These are phyloP conservation scores for Ottelia alismoides DNA, from an alignment of 106 monocot species.

Conservation along the genomic window DNA sequence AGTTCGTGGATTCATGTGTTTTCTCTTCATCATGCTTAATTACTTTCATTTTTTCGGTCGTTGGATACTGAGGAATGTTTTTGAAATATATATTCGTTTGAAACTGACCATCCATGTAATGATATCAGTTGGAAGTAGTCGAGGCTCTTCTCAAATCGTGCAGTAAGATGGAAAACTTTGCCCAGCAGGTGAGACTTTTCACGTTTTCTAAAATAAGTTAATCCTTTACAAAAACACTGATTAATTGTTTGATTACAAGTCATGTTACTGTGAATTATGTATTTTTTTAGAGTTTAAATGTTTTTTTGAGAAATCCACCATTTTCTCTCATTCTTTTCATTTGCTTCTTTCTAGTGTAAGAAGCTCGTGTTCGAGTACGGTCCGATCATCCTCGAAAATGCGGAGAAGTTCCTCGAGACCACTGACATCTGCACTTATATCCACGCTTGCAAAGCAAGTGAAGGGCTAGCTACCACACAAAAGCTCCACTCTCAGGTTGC, in stretches of 20 bases:
- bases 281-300: not conserved
- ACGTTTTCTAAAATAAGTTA: no score
- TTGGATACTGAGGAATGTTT: no score
- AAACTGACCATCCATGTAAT: no score
- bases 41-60: no score
- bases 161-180: not conserved
- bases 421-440: constrained; percentile 36
- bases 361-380: constrained; percentile 48
- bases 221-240: not conserved
- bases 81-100: no score
- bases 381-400: constrained; percentile 41
- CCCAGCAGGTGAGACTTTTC: constrained; percentile 1
- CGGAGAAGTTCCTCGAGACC: constrained; percentile 60
- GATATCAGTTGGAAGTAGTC: constrained; percentile 4
- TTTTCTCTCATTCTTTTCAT: not conserved
- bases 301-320: not conserved
- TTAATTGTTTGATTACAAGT: not conserved
- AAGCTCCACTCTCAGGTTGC: no score
- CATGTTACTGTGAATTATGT: not conserved
- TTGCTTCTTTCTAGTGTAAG: constrained; percentile 38
- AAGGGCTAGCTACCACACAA: no score
- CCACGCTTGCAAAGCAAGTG: constrained; percentile 24
- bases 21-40: no score
- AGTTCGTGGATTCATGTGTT: no score
- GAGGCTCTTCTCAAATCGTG: constrained; percentile 4